phyloP scores from a whole-genome alignment of 345 rosid genomes.

The Citrus maxima region DNA sequence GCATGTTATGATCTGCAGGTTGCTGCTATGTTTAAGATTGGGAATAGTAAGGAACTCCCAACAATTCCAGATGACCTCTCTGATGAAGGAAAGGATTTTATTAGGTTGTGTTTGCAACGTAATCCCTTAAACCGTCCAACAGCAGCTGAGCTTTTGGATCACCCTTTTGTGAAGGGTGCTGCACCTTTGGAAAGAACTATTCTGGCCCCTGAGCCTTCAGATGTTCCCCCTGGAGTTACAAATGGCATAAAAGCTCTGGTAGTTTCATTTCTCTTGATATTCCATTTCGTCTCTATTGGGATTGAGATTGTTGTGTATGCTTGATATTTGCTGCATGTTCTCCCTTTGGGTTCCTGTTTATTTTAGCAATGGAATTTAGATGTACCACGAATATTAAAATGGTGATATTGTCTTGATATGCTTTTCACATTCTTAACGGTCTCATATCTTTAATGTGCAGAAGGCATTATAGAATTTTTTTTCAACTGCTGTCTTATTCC shows the following conservation, averaged over 20 bases:
- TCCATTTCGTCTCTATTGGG: neutral
- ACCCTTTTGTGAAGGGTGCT: conserved; percentile 56
- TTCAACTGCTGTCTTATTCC: neutral
- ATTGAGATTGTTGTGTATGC: neutral
- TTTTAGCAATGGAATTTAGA: neutral
- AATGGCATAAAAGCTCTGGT: conserved; percentile 43
- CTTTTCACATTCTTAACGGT: neutral
- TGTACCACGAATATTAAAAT: neutral
- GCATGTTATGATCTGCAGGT: conserved; percentile 29
- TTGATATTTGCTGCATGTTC: neutral
- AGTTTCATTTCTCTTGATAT: conserved; percentile 18
- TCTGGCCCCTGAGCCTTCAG: conserved; percentile 34
- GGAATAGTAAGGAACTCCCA: conserved; percentile 77
- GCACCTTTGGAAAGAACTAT: conserved; percentile 54
- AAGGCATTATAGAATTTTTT: neutral
- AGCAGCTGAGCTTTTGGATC: conserved; percentile 55
- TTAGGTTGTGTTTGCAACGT: conserved; percentile 58
- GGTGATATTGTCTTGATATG: neutral
- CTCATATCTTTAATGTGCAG: neutral
- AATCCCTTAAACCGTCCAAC: conserved; percentile 58
- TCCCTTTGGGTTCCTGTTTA: neutral
- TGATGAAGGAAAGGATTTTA: conserved; percentile 65
- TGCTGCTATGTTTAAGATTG: conserved; percentile 80
- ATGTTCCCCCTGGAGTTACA: conserved; percentile 25
- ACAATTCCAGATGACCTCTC: conserved; percentile 64